phyloP scores from a whole-genome alignment of 768 basidiomycete genomes.

The Cystofilobasidium capitatum region DNA sequence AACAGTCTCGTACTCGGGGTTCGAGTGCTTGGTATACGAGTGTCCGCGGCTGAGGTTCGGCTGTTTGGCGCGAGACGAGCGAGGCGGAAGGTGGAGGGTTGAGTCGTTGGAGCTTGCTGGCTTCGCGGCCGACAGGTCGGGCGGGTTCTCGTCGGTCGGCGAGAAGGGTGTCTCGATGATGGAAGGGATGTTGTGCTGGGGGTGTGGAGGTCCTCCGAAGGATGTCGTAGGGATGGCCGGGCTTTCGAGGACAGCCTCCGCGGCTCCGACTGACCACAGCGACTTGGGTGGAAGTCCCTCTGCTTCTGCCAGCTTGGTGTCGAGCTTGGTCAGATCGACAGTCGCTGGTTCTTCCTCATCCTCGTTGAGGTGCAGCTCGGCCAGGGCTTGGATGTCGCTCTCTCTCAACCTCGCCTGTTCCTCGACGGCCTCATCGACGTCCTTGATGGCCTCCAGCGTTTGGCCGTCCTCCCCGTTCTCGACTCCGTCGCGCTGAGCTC shows the following conservation, averaged over 20 bases:
- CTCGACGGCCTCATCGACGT: constrained; percentile 11
- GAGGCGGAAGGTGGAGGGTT: constrained; percentile 13
- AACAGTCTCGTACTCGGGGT: constrained; percentile 12
- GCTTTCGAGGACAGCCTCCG: neutral
- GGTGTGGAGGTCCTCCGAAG: neutral
- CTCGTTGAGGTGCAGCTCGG: constrained; percentile 5
- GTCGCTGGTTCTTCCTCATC: neutral
- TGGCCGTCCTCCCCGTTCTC: neutral
- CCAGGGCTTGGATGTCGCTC: neutral
- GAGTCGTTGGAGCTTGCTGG: neutral
- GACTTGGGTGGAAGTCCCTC: neutral
- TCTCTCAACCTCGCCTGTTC: neutral
- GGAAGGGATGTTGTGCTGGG: constrained; percentile 1
- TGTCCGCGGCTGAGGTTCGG: neutral
- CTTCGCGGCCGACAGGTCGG: neutral
- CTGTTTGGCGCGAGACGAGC: neutral
- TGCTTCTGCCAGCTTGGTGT: neutral
- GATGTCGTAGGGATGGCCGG: neutral
- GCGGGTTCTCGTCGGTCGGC: constrained; percentile 8
- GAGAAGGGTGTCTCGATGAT: constrained; percentile 23
- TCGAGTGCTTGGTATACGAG: constrained; percentile 16
- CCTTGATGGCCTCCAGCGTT: neutral
- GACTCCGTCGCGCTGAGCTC: neutral
- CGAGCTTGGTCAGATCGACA: constrained; percentile 1
- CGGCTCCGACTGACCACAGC: neutral